phyloP scores from a whole-genome alignment of 805 yeast species.

The Sungouiozyma ichnusensis region DNA sequence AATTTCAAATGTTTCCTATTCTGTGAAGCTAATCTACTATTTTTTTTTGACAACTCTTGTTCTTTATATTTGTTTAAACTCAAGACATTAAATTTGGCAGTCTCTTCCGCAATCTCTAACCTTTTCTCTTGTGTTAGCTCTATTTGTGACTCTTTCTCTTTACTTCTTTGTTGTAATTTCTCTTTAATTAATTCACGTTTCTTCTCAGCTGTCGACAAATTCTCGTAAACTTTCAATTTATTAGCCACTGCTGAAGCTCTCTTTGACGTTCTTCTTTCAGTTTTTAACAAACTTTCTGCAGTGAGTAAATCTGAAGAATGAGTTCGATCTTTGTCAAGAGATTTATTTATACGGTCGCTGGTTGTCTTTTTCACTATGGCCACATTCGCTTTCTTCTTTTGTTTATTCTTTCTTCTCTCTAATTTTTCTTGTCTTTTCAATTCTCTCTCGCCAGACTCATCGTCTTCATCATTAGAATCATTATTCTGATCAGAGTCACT shows the following conservation, averaged over 20 bases:
- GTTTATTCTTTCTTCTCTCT: slow-evolving; percentile 14
- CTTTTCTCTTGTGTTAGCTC: slow-evolving; percentile 35
- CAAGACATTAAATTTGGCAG: slow-evolving; percentile 65
- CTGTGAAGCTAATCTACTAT: slow-evolving; percentile 62
- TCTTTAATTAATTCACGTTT: slow-evolving; percentile 40
- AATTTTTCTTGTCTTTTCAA: slow-evolving; percentile 35
- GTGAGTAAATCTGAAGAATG: slow-evolving; percentile 28
- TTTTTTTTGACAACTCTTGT: slow-evolving; percentile 73
- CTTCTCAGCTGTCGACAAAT: slow-evolving; percentile 57
- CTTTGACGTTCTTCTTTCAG: slow-evolving; percentile 59
- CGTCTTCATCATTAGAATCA: slow-evolving; percentile 38
- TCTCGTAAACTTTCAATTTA: slow-evolving; percentile 65
- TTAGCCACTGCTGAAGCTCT: slow-evolving; percentile 69
- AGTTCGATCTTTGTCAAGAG: slow-evolving; percentile 5
- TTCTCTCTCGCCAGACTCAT: slow-evolving; percentile 61
- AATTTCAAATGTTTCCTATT: slow-evolving; percentile 54
- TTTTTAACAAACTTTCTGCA: slow-evolving; percentile 43
- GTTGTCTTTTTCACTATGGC: slow-evolving; percentile 26
- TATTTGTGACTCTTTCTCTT: slow-evolving; percentile 34
- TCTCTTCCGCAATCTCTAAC: slow-evolving; percentile 69
- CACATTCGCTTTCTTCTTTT: slow-evolving; percentile 21
- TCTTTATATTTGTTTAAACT: slow-evolving; percentile 73
- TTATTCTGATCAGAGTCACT: slow-evolving; percentile 31
- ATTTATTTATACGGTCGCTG: slow-evolving; percentile 16
- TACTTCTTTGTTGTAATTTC: slow-evolving; percentile 35